Percentiles rank a stretch among this genome's conserved stretches.
Evolutionary conservation across 2,329 filamentous ascomycete species (phyloP).

Genomic region (Trematosphaeria pertusa): DNA sequence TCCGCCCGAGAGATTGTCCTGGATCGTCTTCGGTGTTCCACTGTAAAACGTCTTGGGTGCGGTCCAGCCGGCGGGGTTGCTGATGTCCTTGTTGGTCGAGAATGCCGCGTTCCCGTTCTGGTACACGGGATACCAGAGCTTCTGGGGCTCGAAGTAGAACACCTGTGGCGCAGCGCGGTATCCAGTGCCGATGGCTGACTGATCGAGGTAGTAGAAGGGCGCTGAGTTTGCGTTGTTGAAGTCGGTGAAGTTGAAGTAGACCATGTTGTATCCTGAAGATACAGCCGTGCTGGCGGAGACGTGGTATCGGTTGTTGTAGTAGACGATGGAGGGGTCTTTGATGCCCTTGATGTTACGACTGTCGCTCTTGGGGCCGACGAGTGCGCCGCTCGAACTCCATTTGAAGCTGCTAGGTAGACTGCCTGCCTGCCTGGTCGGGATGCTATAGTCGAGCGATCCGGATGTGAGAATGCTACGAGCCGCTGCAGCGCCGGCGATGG

Average conservation of each 20-base stretch:
- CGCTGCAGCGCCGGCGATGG: conserved; percentile 16
- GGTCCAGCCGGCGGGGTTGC: conserved; percentile 50
- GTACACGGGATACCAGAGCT: conserved; percentile 53
- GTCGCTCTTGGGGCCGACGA: conserved; percentile 40
- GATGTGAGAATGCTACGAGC: conserved; percentile 11
- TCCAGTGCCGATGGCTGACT: conserved; percentile 46
- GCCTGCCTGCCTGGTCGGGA: neutral
- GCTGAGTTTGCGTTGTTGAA: conserved; percentile 41
- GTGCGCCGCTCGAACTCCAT: conserved; percentile 37
- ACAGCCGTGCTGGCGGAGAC: conserved; percentile 51
- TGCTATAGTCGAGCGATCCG: neutral
- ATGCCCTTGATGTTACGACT: conserved; percentile 34
- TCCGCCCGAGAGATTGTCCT: conserved; percentile 41
- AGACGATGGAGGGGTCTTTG: conserved; percentile 46
- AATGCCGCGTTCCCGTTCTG: conserved; percentile 54
- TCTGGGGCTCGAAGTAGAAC: conserved; percentile 52
- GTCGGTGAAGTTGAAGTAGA: conserved; percentile 52
- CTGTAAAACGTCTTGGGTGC: conserved; percentile 48
- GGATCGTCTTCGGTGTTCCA: conserved; percentile 41
- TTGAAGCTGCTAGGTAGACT: conserved; percentile 35
- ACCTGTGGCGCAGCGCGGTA: conserved; percentile 53
- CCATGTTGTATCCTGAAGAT: conserved; percentile 47
- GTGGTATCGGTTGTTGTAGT: conserved; percentile 51
- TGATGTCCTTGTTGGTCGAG: conserved; percentile 51
- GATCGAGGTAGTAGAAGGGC: conserved; percentile 49